Evolutionary conservation across 768 basidiomycete genomes (phyloP), one percentile per base, ranked within the genome.

Genomic region (Imleria badia): DNA sequence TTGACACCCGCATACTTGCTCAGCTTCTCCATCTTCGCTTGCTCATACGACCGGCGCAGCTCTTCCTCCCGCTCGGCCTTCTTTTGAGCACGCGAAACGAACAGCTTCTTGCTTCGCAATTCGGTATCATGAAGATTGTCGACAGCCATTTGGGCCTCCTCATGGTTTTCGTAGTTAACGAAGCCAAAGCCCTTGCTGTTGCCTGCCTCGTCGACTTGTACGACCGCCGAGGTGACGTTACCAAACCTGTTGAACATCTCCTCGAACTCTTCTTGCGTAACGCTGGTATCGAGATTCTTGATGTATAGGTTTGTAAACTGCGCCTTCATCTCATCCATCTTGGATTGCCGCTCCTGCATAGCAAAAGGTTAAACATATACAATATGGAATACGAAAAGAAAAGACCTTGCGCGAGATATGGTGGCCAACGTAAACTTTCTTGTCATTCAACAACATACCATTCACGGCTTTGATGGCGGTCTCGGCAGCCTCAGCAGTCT

Each of bases 1-100:
- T 99, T 99, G 73, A 98, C 95, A 53, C 97, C 97, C 64, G 97
- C 94, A 67, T 93, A 97, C 76, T 99, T 99, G 86, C 87, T 90
- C 66, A 95, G 74, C 75, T 95, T 94, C 83, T 99, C 97, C 84
- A 94, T 83, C 78, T 94, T 94, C 47, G 94, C 91, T 67, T 88
- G 86, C 76, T 99, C 96, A 73, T 98, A 97, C 3, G 87, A 89
- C 72, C 82, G 83, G 70, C 93, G 89, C 47, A 99, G 76, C 75
- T 98, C 96, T 65, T 98, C 94, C 76, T 99, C 95, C 46, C 97
- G 94, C 77, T 99, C 97, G 26, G 87, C 81, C 78, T 98, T 96
- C 83, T 98, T 98, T 76, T 99, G 97, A 43, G 97, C 97, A 64
- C 97, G 91, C 40, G 93, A 80, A 53, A 98, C 97, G 68, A 91